These are phyloP conservation scores for Blastobotrys peoriensis DNA, from an alignment of 805 yeast genomes.

Conservation along the genomic window DNA sequence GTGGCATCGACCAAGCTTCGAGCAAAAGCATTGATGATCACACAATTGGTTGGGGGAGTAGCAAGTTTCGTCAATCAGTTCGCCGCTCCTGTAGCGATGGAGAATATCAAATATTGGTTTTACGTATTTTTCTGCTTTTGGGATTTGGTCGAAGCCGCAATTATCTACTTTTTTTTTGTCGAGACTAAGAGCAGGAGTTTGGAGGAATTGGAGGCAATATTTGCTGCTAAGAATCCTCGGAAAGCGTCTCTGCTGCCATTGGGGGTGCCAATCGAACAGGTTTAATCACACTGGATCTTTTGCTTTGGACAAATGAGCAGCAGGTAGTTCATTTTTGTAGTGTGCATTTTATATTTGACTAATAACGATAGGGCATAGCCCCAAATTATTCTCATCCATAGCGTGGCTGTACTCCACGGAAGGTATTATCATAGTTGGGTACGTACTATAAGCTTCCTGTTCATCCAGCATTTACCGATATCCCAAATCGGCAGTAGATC, in stretches of 20 bases:
- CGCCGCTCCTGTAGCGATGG: conserved; percentile 25
- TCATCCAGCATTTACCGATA: too few relatives aligned
- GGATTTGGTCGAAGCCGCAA: conserved; percentile 24
- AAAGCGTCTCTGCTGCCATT: conserved; percentile 10
- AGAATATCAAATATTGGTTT: conserved; percentile 28
- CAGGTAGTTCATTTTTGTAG: too few relatives aligned
- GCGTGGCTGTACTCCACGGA: too few relatives aligned
- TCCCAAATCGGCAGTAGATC: too few relatives aligned
- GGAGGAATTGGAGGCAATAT: conserved; percentile 70
- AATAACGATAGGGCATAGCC: too few relatives aligned
- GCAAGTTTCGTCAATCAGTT: conserved; percentile 25
- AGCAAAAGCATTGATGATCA: conserved; percentile 21
- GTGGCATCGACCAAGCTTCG: conserved; percentile 26
- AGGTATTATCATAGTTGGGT: too few relatives aligned
- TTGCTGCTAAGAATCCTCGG: conserved; percentile 12
- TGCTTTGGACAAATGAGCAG: too few relatives aligned
- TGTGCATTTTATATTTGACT: too few relatives aligned
- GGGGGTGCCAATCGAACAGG: neutral
- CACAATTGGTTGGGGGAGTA: conserved; percentile 19
- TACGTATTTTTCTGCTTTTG: conserved; percentile 30
- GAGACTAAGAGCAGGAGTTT: conserved; percentile 74
- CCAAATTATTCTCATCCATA: too few relatives aligned
- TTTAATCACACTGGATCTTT: too few relatives aligned
- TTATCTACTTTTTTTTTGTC: conserved; percentile 62
- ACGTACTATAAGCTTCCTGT: too few relatives aligned